phyloP scores from a whole-genome alignment of 352 stramenopile species.

The Phytopythium vexans region DNA sequence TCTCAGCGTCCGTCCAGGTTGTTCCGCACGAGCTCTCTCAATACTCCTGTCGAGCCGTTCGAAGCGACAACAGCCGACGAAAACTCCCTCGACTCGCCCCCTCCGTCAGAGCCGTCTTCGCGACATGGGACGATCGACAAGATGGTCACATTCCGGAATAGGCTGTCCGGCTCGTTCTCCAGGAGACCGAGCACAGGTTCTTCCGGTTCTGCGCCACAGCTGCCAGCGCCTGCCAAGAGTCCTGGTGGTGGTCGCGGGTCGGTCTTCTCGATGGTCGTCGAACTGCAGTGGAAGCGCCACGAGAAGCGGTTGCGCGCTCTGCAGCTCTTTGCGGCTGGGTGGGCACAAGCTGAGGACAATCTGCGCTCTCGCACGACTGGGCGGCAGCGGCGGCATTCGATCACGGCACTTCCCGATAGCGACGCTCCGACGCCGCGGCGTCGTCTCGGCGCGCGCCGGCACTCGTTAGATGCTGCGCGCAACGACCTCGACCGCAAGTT shows the following conservation, averaged over 20 bases:
- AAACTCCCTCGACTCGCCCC: too few species aligned
- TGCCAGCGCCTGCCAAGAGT: too few species aligned
- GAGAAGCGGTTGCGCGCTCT: slow-evolving; percentile 40
- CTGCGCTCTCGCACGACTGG: slow-evolving; percentile 6
- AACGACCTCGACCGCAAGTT: slow-evolving; percentile 20
- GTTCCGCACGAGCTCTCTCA: background rate
- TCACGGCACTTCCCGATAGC: slow-evolving; percentile 22
- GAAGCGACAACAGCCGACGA: background rate
- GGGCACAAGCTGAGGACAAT: slow-evolving; percentile 17
- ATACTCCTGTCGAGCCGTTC: background rate
- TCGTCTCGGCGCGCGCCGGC: slow-evolving; percentile 11
- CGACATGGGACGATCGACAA: background rate
- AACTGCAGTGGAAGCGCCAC: slow-evolving; percentile 36
- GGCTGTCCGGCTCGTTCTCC: background rate
- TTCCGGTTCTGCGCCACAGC: too few species aligned
- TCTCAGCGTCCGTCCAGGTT: background rate
- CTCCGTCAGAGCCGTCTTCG: background rate
- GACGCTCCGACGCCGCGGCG: slow-evolving; percentile 6
- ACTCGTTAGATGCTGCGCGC: slow-evolving; percentile 31
- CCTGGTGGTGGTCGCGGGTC: background rate
- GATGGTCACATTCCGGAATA: background rate
- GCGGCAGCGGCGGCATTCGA: slow-evolving; percentile 22
- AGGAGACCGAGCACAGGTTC: too few species aligned
- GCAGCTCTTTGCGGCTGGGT: slow-evolving; percentile 26
- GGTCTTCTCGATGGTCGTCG: slow-evolving; percentile 17